A percentile compares a stretch with the other conserved stretches of the same genome.
These are phyloP conservation scores for Anthoceros angustus DNA, from an alignment of 225 moss, liverwort and hornwort species.

Conservation along the genomic window DNA sequence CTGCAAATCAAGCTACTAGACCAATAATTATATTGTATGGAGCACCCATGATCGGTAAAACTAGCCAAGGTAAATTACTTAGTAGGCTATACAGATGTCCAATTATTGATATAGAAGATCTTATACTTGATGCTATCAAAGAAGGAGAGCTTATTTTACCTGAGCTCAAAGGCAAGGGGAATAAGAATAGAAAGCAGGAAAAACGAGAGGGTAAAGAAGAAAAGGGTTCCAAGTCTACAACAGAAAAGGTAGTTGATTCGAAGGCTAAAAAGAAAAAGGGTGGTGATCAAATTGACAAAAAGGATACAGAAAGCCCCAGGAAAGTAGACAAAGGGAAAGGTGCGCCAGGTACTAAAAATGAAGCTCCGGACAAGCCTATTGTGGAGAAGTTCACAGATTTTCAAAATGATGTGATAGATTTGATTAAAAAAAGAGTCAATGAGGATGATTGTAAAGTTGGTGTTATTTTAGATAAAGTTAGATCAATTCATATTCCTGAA, in stretches of 20 bases:
- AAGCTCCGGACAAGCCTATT: slow-evolving; percentile 5
- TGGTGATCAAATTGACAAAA: slow-evolving; percentile 1
- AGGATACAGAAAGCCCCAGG: slow-evolving; percentile 8
- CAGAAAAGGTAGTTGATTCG: neutral
- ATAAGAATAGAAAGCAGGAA: slow-evolving; percentile 4
- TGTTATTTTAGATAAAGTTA: slow-evolving; percentile 59
- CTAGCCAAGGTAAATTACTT: slow-evolving; percentile 47
- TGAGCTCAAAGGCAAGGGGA: slow-evolving; percentile 10
- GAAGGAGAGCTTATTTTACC: slow-evolving; percentile 33
- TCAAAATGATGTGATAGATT: slow-evolving; percentile 13
- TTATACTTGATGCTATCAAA: slow-evolving; percentile 28
- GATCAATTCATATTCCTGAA: slow-evolving; percentile 28
- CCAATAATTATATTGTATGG: slow-evolving; percentile 52
- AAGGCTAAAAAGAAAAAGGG: neutral
- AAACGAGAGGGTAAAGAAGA: neutral
- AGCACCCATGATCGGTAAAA: slow-evolving; percentile 69
- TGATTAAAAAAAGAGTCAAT: slow-evolving; percentile 26
- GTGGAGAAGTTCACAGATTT: slow-evolving; percentile 8
- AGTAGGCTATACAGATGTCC: slow-evolving; percentile 52
- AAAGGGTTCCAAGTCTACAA: neutral
- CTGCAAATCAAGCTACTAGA: slow-evolving; percentile 6
- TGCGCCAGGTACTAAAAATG: slow-evolving; percentile 8
- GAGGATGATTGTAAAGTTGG: slow-evolving; percentile 32
- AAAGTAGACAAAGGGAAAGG: slow-evolving; percentile 14
- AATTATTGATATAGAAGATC: slow-evolving; percentile 39